phyloP scores from a whole-genome alignment of 257 asterid genomes.

The Solanum chilense region DNA sequence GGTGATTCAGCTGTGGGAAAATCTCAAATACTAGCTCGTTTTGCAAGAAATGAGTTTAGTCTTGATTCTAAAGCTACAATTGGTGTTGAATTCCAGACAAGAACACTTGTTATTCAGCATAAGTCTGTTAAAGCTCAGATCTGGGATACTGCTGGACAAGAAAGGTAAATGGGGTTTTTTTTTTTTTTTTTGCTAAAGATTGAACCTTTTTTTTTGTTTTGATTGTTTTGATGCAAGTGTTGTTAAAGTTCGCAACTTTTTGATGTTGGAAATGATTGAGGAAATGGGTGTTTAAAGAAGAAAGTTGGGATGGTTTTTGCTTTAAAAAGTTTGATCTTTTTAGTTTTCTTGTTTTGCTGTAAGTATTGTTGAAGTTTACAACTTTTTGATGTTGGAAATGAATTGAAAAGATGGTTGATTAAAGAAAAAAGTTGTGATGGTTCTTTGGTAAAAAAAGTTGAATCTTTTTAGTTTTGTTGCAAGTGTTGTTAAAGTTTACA shows the following conservation, averaged over 20 bases:
- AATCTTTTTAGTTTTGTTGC: not conserved
- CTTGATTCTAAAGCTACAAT: constrained; percentile 79
- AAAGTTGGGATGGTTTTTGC: not conserved
- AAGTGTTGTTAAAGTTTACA: not conserved
- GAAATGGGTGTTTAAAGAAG: too few relatives aligned
- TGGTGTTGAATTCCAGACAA: constrained; percentile 76
- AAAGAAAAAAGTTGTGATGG: not conserved
- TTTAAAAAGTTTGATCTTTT: not conserved
- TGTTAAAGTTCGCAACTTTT: too few relatives aligned
- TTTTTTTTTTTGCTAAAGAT: not conserved
- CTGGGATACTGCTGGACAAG: constrained; percentile 96
- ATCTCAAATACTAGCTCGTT: constrained; percentile 67
- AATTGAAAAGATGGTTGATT: not conserved
- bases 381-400: not conserved
- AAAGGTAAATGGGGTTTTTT: constrained; percentile 24
- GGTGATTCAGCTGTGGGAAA: constrained; percentile 89
- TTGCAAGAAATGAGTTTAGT: constrained; percentile 71
- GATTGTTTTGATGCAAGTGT: not conserved
- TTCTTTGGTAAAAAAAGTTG: not conserved
- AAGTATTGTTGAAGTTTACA: not conserved
- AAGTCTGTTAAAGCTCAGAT: constrained; percentile 86
- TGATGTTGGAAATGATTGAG: too few relatives aligned
- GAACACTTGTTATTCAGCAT: constrained; percentile 58
- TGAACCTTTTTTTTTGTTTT: not conserved
- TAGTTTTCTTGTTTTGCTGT: not conserved